These are phyloP conservation scores for Escallonia herrerae DNA, from an alignment of 129 eudicot genomes.

Conservation along the genomic window DNA sequence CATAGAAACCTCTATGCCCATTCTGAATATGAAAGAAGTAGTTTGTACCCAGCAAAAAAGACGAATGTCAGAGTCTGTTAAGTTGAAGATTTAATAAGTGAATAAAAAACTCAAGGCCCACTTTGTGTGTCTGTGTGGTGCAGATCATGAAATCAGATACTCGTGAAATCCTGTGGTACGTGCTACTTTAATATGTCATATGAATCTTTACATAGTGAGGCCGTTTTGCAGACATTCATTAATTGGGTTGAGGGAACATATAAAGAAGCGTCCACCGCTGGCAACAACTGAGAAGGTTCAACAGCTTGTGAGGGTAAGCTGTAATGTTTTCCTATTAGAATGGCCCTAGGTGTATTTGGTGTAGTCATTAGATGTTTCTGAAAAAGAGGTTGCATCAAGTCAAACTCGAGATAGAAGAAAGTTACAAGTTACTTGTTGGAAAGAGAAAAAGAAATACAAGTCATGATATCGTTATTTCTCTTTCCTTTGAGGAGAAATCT, in stretches of 20 bases:
- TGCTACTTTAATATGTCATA: no score
- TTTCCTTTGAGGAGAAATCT: background rate
- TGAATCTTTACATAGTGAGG: no score
- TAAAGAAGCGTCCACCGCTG: constrained; percentile 97
- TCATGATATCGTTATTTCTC: no score
- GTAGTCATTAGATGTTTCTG: background rate
- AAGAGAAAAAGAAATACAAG: no score
- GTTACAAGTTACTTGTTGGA: no score
- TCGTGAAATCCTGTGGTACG: no score
- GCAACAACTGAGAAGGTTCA: constrained; percentile 97
- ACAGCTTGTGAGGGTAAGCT: constrained; percentile 82
- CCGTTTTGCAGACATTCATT: constrained; percentile 58
- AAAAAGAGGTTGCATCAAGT: background rate
- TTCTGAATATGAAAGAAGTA: no score
- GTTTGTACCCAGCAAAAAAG: no score
- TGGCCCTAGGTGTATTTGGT: background rate
- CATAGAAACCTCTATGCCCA: no score
- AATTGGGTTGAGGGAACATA: constrained; percentile 91
- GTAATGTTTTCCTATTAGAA: background rate
- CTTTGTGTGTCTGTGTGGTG: background rate
- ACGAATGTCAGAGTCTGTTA: background rate
- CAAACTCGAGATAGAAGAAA: background rate
- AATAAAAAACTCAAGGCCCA: no score
- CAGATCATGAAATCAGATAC: no score
- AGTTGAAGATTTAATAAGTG: no score